These are phyloP conservation scores for Sicyos baderoa DNA, from an alignment of 306 rosid genomes.

Conservation along the genomic window DNA sequence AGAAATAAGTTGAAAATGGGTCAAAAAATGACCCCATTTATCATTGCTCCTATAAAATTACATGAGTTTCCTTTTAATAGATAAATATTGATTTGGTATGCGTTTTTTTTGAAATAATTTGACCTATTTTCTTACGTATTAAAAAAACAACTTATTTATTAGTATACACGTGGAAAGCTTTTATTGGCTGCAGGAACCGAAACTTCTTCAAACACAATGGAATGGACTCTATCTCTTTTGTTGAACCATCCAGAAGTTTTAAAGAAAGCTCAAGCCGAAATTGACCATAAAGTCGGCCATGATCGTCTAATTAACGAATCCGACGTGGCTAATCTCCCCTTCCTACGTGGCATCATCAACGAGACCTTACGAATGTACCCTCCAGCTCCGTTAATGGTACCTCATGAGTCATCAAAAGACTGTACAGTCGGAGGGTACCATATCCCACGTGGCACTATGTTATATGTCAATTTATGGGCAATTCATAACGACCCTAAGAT, in stretches of 20 bases:
- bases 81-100: too few species aligned
- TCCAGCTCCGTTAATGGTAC: constrained; percentile 23
- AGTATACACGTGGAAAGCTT: neutral
- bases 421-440: constrained; percentile 26
- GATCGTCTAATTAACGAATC: constrained; percentile 26
- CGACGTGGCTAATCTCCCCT: constrained; percentile 20
- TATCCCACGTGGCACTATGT: constrained; percentile 35
- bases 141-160: too few species aligned
- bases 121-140: too few species aligned
- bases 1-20: too few species aligned
- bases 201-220: constrained; percentile 26
- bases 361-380: constrained; percentile 38
- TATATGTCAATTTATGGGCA: constrained; percentile 35
- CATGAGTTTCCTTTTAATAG: too few species aligned
- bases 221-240: constrained; percentile 37
- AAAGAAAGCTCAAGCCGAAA: constrained; percentile 11
- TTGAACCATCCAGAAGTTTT: constrained; percentile 29
- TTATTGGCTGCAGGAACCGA: constrained; percentile 30
- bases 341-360: constrained; percentile 22
- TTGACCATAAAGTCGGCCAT: constrained; percentile 20
- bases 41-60: too few species aligned
- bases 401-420: constrained; percentile 30
- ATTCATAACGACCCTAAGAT: constrained; percentile 29
- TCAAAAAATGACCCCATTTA: too few species aligned
- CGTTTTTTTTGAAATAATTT: too few species aligned